Evolutionary conservation across 192 early-diverging fungal species (phyloP), one percentile per base, ranked within the genome.

Genomic region (Coemansia sp.): DNA sequence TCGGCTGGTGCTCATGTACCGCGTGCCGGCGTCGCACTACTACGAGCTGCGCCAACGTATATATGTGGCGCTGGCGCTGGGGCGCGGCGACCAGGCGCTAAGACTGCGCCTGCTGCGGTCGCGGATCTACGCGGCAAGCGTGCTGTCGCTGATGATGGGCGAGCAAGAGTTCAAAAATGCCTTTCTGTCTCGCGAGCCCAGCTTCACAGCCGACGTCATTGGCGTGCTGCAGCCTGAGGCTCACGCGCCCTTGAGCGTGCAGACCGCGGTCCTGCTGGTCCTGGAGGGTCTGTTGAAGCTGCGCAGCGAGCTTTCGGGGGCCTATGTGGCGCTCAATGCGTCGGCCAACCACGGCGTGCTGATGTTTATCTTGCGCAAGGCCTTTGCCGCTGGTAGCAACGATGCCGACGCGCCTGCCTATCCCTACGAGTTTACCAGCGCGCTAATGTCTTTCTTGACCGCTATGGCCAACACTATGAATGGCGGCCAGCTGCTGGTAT

Each of bases 261-360:
- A 96, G 82, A 91, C 92, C 10, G 90, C 89, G 13, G 90, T 92
- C 8, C 72, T 97, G 14, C 88, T 91, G 68, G 91, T 91, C 16
- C 71, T 99, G 53, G 96, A 98, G 69, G 91, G 87, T 44, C 82
- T 99, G 50, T 87, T 92, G 21, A 90, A 91, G 66, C 88, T 94
- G 70, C 89, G 94, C 44, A 81, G 73, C 39, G 89, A 90, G 63
- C 78, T 94, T 1, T 82, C 83, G 26, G 95, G 95, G 50, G 92
- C 96, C 1, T 84, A 96, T 44, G 87, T 91, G 14, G 93, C 95
- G 1, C 76, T 97, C 58, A 97, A 95, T 63, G 94, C 94, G 2
- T 92, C 94, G 2, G 95, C 94, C 4, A 97, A 95, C 67, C 95
- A 98, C 66, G 97, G 97, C 26, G 87, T 91, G 32, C 81, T 98